Base-by-base conservation (phyloP, 331 rosid genomes). In the Quercus lobata region DNA sequence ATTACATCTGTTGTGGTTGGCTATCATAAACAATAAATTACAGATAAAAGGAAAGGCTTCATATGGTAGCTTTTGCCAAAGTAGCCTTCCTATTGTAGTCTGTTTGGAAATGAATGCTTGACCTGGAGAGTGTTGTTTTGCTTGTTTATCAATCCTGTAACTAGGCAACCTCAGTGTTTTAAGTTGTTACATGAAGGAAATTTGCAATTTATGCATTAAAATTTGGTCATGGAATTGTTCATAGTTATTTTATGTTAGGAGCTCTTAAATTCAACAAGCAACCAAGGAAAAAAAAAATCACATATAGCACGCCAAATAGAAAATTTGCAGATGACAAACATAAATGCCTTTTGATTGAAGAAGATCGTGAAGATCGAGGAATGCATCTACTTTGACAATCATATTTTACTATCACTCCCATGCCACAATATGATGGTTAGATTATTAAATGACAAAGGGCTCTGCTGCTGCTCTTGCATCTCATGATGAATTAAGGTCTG, bases 1-100 rank as follows among this genome's bases (percentile, higher is more conserved):
- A 65, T 63, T 86, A 77, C 89, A 81, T 69, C 21, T 94, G 97
- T 71, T 94, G 97, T 81, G 96, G 97, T 78, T 94, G 96, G 97
- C 80, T 90, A 71, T 88, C 78, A 66, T 75, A 32, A 58, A 77
- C 15, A 14, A 4, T 22, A 18, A 18, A 19, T 49, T 32, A 19
- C 19, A 63, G 11, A 34, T 16, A 8, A 30, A 34, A 68, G 52
- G 25, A 34, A 32, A 68, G 19, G 24, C 52, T 4, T 34, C 52
- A 9, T 34, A 68, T 19, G n/a, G 72, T 18, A 9, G n/a, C 52
- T 68, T 19, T 46, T 34, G 49, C 72, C 52, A 17, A 34, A 34
- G 25, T 34, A 19, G 52, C 70, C 70, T 63, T 15, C 25, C 72
- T 19, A 7, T 66, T 66, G 72, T 68, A 68, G 72, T 18, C 72